Evolutionary conservation across 1,139 yeast genomes (phyloP).

Genomic region (Saccharomycopsis hybrid): DNA sequence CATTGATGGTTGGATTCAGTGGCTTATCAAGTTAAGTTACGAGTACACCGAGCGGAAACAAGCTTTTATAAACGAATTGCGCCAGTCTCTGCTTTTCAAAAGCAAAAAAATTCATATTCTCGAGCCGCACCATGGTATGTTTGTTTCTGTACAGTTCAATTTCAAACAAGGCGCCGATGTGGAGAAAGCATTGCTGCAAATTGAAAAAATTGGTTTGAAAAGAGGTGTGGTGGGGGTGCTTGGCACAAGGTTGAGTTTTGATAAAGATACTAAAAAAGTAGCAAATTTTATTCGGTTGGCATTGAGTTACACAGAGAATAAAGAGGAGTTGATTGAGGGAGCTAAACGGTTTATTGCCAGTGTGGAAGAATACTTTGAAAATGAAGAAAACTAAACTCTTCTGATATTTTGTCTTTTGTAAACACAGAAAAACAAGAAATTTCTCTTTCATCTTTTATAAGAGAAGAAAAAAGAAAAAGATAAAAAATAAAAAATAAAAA

Average conservation of each 20-base stretch:
- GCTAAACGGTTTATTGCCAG: constrained; percentile 42
- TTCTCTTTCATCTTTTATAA: too few relatives aligned
- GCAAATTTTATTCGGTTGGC: constrained; percentile 48
- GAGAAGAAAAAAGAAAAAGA: too few relatives aligned
- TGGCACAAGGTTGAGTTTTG: constrained; percentile 47
- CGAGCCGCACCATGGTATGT: constrained; percentile 80
- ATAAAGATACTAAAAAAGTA: constrained; percentile 28
- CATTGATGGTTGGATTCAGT: constrained; percentile 57
- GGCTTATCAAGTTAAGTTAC: constrained; percentile 58
- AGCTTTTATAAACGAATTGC: constrained; percentile 34
- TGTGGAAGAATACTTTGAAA: constrained; percentile 25
- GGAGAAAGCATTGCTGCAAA: constrained; percentile 31
- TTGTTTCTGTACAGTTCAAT: constrained; percentile 51
- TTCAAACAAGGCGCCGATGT: constrained; percentile 39
- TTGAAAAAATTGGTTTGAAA: constrained; percentile 33
- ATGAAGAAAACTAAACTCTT: not conserved
- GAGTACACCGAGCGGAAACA: constrained; percentile 54
- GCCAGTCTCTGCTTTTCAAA: constrained; percentile 31
- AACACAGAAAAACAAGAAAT: too few relatives aligned
- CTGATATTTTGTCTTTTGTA: too few relatives aligned
- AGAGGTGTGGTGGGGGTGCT: constrained; percentile 45
- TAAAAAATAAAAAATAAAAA: too few relatives aligned
- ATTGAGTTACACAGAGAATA: constrained; percentile 44
- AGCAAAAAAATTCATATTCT: constrained; percentile 37
- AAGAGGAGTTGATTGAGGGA: constrained; percentile 42